Evolutionary conservation across 2,329 filamentous ascomycete species (phyloP).

Genomic region (Berkeleyomyces basicola): DNA sequence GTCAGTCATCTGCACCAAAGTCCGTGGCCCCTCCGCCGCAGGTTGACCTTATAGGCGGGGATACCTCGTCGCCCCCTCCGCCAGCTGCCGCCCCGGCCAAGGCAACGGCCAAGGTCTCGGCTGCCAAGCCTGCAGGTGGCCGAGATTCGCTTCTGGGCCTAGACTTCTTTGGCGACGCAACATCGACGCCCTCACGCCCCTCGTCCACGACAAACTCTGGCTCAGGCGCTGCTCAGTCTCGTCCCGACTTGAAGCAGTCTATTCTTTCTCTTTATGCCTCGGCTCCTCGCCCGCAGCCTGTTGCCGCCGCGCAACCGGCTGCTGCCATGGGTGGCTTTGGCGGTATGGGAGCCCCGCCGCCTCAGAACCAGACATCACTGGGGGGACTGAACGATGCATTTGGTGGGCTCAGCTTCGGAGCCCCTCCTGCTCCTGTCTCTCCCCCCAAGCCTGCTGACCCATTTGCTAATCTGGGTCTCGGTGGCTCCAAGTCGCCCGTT

Average conservation of each 20-base stretch:
- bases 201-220: slow-evolving; percentile 58
- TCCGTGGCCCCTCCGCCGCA: slow-evolving; percentile 20
- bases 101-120: slow-evolving; percentile 29
- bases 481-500: slow-evolving; percentile 20
- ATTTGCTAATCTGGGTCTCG: slow-evolving; percentile 43
- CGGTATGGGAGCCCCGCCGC: slow-evolving; percentile 44
- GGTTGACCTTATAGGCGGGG: slow-evolving; percentile 70
- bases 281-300: slow-evolving; percentile 50
- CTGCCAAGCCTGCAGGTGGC: slow-evolving; percentile 51
- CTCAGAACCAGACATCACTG: slow-evolving; percentile 32
- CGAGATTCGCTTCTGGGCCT: slow-evolving; percentile 83
- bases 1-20: slow-evolving; percentile 24
- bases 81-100: slow-evolving; percentile 27
- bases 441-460: slow-evolving; percentile 33
- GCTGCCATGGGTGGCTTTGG: slow-evolving; percentile 46
- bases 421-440: slow-evolving; percentile 15
- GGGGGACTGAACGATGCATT: slow-evolving; percentile 67
- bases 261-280: slow-evolving; percentile 90
- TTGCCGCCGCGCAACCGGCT: slow-evolving; percentile 32
- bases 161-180: slow-evolving; percentile 71
- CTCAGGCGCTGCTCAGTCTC: slow-evolving; percentile 46
- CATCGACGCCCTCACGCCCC: slow-evolving; percentile 49
- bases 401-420: slow-evolving; percentile 27
- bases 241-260: slow-evolving; percentile 91
- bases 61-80: slow-evolving; percentile 45